These are phyloP conservation scores for Colletotrichum echinochloae DNA, from an alignment of 2,329 filamentous ascomycete species.

Conservation along the genomic window DNA sequence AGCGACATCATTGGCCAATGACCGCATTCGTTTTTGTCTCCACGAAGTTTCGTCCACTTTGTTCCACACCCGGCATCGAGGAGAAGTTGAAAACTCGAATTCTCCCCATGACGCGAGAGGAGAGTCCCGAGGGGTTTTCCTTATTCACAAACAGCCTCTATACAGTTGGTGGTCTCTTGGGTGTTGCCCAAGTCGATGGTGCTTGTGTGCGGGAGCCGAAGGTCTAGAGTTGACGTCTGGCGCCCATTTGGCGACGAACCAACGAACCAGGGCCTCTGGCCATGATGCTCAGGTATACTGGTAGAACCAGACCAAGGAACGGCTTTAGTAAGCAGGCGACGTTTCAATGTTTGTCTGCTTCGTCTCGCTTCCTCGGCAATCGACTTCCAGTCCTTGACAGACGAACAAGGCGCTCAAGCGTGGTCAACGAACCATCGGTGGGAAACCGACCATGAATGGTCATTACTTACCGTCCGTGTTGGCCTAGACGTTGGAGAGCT, in stretches of 20 bases:
- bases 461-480: neutral
- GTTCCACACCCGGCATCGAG: slow-evolving; percentile 11
- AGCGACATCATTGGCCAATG: slow-evolving; percentile 30
- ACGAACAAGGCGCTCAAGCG: neutral
- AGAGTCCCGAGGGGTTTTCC: neutral
- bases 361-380: neutral
- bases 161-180: neutral
- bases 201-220: neutral
- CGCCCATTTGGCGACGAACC: neutral
- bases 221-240: neutral
- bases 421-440: neutral
- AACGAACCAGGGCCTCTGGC: too few species aligned
- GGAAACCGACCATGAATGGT: neutral
- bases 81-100: slow-evolving; percentile 10
- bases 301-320: neutral
- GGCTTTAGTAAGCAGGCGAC: neutral
- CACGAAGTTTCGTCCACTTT: neutral
- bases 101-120: slow-evolving; percentile 11
- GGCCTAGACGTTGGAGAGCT: neutral
- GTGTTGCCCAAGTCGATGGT: neutral
- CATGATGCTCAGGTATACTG: neutral
- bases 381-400: neutral
- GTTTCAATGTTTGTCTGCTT: too few species aligned
- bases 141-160: neutral
- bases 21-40: neutral